Percentiles rank a stretch among this genome's conserved stretches.
These are phyloP conservation scores for Cordia subcordata DNA, from an alignment of 257 asterid genomes.

Conservation along the genomic window DNA sequence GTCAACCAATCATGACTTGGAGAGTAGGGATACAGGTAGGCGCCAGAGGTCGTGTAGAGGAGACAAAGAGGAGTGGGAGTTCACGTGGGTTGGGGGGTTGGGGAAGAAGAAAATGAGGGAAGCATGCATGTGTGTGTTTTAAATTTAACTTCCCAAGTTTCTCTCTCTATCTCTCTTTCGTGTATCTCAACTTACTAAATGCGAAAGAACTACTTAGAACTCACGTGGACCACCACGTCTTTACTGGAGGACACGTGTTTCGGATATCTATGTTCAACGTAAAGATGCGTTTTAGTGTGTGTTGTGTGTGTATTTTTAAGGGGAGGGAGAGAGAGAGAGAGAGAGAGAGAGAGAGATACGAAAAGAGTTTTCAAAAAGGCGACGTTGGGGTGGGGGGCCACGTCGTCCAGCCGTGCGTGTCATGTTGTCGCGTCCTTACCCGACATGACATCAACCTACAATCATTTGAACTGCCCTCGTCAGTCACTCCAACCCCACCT, in stretches of 20 bases:
- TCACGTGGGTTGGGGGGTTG: conserved; percentile 61
- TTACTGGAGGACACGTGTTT: conserved; percentile 56
- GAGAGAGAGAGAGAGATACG: neutral
- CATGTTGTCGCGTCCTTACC: conserved; percentile 28
- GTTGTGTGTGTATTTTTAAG: neutral
- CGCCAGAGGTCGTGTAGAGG: neutral
- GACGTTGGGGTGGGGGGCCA: conserved; percentile 12
- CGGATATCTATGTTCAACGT: conserved; percentile 19
- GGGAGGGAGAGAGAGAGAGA: too few species aligned
- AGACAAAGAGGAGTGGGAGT: conserved; percentile 44
- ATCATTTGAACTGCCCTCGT: conserved; percentile 47
- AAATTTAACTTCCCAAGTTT: neutral
- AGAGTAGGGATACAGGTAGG: neutral
- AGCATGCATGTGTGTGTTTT: conserved; percentile 13
- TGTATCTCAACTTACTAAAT: neutral
- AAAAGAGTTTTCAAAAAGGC: conserved; percentile 11
- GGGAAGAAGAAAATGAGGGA: conserved; percentile 5
- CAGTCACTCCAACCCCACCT: neutral
- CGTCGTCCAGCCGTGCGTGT: conserved; percentile 36
- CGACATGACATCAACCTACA: conserved; percentile 39
- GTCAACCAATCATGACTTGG: too few species aligned
- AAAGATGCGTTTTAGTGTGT: neutral
- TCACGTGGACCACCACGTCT: conserved; percentile 58
- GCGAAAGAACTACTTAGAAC: conserved; percentile 13
- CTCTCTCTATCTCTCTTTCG: too few species aligned